These are phyloP conservation scores for Erigeron philadelphicus DNA, from an alignment of 140 eudicot genomes.

Conservation along the genomic window DNA sequence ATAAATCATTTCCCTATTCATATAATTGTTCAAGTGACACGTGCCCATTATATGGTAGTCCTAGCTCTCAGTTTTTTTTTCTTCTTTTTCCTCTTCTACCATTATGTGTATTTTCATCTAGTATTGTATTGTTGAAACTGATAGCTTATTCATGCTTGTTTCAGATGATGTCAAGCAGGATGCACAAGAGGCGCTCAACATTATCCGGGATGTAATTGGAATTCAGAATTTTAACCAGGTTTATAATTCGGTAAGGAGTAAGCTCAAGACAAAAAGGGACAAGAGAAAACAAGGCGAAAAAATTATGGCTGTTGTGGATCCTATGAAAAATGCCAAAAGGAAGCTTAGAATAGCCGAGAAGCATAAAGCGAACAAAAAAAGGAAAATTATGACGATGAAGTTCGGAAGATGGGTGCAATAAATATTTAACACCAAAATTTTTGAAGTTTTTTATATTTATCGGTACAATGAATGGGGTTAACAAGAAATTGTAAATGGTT, in stretches of 20 bases:
- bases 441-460: background rate
- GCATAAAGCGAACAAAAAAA: constrained; percentile 64
- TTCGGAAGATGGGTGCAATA: constrained; percentile 49
- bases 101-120: background rate
- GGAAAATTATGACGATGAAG: constrained; percentile 73
- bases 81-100: background rate
- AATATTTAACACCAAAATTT: constrained; percentile 10
- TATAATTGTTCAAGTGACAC: too few species aligned
- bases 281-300: constrained; percentile 70
- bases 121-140: background rate
- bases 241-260: constrained; percentile 42
- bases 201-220: constrained; percentile 44
- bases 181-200: constrained; percentile 51
- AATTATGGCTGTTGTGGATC: constrained; percentile 75
- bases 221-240: constrained; percentile 40
- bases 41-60: background rate
- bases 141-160: constrained; percentile 17
- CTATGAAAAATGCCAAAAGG: constrained; percentile 75
- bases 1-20: too few species aligned
- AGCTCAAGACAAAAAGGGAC: constrained; percentile 66
- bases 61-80: background rate
- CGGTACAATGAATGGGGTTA: background rate
- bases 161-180: constrained; percentile 60
- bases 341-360: constrained; percentile 61
- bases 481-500: constrained; percentile 20